Evolutionary conservation across 2,329 filamentous ascomycete species (phyloP), one percentile per base, ranked within the genome.

Genomic region (Nigrospora sphaerica): DNA sequence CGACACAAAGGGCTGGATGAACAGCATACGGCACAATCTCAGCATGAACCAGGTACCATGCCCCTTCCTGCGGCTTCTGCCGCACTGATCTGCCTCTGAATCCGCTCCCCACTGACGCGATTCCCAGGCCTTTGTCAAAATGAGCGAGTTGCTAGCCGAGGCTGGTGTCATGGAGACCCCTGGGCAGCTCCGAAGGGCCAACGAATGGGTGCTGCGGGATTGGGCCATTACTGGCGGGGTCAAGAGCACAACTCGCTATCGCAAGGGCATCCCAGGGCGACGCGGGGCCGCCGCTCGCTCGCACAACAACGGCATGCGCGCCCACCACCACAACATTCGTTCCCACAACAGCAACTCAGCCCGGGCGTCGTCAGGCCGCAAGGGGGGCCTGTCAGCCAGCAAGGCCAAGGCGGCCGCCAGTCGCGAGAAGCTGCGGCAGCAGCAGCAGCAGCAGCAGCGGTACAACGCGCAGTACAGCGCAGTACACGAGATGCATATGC

Each of bases 1-100:
- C 39, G 74, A 73, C 9, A 70, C 66, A 12, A 85, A 83, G 56
- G 92, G 91, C 11, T 97, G 92, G 92, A 86, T 92, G 67, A 97
- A 96, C 65, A 95, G 88, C 62, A 95, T 97, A 53, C 81, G 92
- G 2, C 92, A 97, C 64, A 97, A 97, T 56, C 72, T 97, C 9
- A 95, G 89, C 41, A 96, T 97, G 91, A 97, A 97, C 57, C 77
- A 78, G 50, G 92, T 96, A 80, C 23, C 23, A 10, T 10, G 23
- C 7, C 23, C 23, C 23, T 10, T 10, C 23, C 23, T 10, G 23
- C 23, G 23, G 23, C 23, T 28, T 9, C 7, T 9, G 7, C 23
- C 23, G 23, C 35, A 37, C 14, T 18, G 13, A 10, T 7, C 23
- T n/a, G 13, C 12, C 23, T 28, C 23, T 10, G 6, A 9, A 5